Evolutionary conservation across 208 protist genomes (phyloP).

Genomic region (Crithidia expoeki): DNA sequence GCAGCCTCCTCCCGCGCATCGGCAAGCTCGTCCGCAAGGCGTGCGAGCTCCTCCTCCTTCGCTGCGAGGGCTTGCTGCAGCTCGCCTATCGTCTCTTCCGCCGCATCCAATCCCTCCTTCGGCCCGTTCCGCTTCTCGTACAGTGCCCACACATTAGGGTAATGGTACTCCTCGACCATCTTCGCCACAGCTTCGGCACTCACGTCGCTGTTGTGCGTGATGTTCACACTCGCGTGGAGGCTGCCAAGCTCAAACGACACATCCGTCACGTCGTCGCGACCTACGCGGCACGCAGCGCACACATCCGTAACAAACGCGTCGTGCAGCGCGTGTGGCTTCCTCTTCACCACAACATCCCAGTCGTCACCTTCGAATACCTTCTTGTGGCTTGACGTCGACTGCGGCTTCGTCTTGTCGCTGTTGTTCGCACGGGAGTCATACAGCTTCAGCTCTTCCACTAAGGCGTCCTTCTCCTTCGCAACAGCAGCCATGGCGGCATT

Average conservation of each 20-base stretch:
- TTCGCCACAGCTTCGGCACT: too few species aligned
- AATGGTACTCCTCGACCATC: too few species aligned
- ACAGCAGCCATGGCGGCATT: constrained; percentile 18
- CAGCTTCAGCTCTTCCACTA: constrained; percentile 23
- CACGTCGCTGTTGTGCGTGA: too few species aligned
- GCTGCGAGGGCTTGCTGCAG: background rate
- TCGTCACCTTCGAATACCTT: constrained; percentile 45
- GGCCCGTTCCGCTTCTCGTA: too few species aligned
- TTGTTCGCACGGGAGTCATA: constrained; percentile 28
- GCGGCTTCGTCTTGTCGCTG: constrained; percentile 26
- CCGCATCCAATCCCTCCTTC: too few species aligned
- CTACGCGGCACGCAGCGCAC: constrained; percentile 42
- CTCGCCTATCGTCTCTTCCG: background rate
- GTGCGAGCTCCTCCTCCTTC: constrained; percentile 1
- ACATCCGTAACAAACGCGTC: constrained; percentile 44
- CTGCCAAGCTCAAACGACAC: constrained; percentile 44
- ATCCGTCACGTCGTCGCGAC: constrained; percentile 36
- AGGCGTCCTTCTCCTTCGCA: constrained; percentile 8
- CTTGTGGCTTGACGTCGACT: constrained; percentile 39
- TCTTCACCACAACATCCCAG: constrained; percentile 41
- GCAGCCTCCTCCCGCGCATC: too few species aligned
- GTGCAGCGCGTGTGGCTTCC: constrained; percentile 34
- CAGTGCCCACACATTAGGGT: too few species aligned
- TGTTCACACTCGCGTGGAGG: constrained; percentile 27
- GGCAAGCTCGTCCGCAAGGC: too few species aligned